A percentile compares a stretch with the other conserved stretches of the same genome.
Conservation (phyloP, 1,139 yeast genomes). For the Lodderomyces pseudojiufengensis region DNA sequence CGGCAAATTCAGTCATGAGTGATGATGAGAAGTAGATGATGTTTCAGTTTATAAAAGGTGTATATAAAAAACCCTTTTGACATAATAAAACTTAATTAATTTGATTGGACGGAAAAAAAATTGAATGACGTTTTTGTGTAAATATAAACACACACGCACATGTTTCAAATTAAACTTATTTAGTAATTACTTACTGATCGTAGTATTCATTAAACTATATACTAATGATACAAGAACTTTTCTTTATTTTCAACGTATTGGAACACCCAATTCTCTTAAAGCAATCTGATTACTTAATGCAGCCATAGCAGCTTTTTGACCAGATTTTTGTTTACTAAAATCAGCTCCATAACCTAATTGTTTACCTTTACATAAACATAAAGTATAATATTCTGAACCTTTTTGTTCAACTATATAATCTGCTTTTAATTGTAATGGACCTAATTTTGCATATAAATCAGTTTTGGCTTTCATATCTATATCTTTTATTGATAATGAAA, state of each 20-base stretch:
- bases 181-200: no score
- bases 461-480: constrained; percentile 24
- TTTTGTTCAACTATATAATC: constrained; percentile 14
- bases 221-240: no score
- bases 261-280: constrained; percentile 17
- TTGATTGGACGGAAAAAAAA: no score
- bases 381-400: background rate
- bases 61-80: no score
- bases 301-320: constrained; percentile 30
- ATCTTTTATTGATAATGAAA: constrained; percentile 4
- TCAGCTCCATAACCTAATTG: constrained; percentile 34
- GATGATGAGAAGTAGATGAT: no score
- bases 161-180: no score
- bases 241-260: background rate
- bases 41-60: no score
- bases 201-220: no score
- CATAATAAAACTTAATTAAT: no score
- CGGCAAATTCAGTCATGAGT: no score
- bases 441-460: constrained; percentile 25
- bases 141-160: no score
- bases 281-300: constrained; percentile 22
- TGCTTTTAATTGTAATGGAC: constrained; percentile 21
- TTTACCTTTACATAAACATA: constrained; percentile 17
- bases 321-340: constrained; percentile 26
- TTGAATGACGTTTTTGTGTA: no score